These are phyloP conservation scores for Chrysanthemum makinoi DNA, from an alignment of 129 eudicot genomes.

Conservation along the genomic window DNA sequence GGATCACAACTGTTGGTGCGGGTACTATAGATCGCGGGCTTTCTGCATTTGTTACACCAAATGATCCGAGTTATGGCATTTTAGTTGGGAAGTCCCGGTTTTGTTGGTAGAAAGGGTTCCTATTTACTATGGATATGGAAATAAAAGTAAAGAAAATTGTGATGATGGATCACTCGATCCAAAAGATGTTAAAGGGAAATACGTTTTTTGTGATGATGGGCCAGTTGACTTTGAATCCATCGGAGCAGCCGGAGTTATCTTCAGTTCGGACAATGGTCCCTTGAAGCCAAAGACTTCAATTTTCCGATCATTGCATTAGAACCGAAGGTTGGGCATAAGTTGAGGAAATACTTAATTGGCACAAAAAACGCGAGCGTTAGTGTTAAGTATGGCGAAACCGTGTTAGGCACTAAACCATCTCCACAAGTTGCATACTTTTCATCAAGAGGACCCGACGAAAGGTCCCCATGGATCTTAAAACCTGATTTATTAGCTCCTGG, in stretches of 20 bases:
- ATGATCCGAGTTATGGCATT: constrained; percentile 3
- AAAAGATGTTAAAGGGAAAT: constrained; percentile 42
- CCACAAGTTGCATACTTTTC: constrained; percentile 47
- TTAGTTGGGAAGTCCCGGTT: constrained; percentile 24
- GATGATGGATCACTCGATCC: constrained; percentile 36
- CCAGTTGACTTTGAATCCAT: constrained; percentile 18
- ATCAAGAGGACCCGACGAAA: constrained; percentile 42
- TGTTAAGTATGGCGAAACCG: constrained; percentile 35
- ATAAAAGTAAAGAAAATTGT: constrained; percentile 47
- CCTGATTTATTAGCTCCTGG: constrained; percentile 53
- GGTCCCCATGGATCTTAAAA: constrained; percentile 45
- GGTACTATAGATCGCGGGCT: constrained; percentile 15
- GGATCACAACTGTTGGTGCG: constrained; percentile 15
- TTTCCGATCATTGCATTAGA: constrained; percentile 34
- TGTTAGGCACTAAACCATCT: constrained; percentile 39
- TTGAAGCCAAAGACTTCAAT: constrained; percentile 29
- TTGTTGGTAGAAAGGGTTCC: constrained; percentile 45
- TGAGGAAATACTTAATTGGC: constrained; percentile 33
- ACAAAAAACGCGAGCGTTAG: constrained; percentile 34
- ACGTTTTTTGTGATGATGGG: constrained; percentile 38
- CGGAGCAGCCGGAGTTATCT: constrained; percentile 45
- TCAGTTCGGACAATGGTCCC: constrained; percentile 27
- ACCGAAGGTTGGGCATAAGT: constrained; percentile 18
- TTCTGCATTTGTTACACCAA: background rate
- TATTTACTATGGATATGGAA: constrained; percentile 45